Evolutionary conservation across 2,329 filamentous ascomycete species (phyloP), one percentile per base, ranked within the genome.

Genomic region (Hypoxylon sp.): DNA sequence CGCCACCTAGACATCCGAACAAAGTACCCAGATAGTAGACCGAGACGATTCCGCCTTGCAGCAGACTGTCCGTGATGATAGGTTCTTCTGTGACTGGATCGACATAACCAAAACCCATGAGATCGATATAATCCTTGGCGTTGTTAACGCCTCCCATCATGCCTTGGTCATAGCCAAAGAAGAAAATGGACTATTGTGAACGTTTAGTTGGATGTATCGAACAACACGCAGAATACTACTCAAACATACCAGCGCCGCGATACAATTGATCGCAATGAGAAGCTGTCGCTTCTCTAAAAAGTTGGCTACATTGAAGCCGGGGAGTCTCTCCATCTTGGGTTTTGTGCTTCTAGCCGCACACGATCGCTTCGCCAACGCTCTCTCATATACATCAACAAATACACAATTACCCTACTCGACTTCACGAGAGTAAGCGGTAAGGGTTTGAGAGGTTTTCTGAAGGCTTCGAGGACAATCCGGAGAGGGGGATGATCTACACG

Each of bases 141-240:
- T 87, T 89, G 78, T 92, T 92, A 11, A 92, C 89, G 62, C 90
- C 90, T 17, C 87, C 86, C 88, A 85, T 90, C 69, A 85, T 78
- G 29, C 75, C 85, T 72, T 87, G 85, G 68, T 87, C 85, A 72
- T 86, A 86, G 42, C 84, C 89, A 72, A 91, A 91, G 82, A 92
- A 91, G 77, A 91, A 89, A 69, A 91, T 92, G 13, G 88, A 90
- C 13, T 71, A 51, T 35, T 13, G 17, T 10, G 10, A 13, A 42
- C 21, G 46, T 24, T 19, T 21, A 15, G 52, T 71, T 58, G 67
- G 65, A 44, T 51, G 17, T 35, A 11, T 24, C 8, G n/a, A 42
- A 19, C 21, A 10, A 35, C 17, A 32, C 29, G 13, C 2, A n/a
- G 35, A 11, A 50, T 31, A 2, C 3, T 50, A 8, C 10, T n/a